Conservation (phyloP, 1,284 basidiomycete genomes). For the Lentinula novae-zelandiae region DNA sequence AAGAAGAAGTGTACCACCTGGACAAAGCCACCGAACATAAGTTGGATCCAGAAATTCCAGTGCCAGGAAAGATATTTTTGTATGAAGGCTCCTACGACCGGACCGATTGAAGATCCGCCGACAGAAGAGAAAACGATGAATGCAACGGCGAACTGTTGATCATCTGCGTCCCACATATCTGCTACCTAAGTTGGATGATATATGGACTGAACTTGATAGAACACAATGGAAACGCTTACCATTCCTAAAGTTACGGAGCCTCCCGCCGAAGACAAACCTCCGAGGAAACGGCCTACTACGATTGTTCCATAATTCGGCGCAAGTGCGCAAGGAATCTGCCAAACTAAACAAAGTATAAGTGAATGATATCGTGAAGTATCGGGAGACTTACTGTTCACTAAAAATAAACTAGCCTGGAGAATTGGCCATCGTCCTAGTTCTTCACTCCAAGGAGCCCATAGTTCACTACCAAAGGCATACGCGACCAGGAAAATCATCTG, state of each 20-base stretch:
- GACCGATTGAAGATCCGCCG: constrained; percentile 17
- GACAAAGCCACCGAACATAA: constrained; percentile 15
- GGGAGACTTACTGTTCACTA: constrained; percentile 16
- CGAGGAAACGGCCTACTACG: constrained; percentile 15
- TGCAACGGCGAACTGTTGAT: constrained; percentile 19
- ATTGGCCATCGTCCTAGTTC: constrained; percentile 19
- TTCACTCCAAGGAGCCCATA: constrained; percentile 21
- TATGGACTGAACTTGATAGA: not conserved
- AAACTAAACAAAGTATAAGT: constrained; percentile 8
- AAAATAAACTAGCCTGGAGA: constrained; percentile 15
- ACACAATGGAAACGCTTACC: not conserved
- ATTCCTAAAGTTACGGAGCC: constrained; percentile 20
- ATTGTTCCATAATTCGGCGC: constrained; percentile 17
- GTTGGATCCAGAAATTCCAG: constrained; percentile 20
- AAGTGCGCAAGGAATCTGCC: constrained; percentile 19
- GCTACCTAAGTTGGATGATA: constrained; percentile 4
- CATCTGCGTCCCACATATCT: constrained; percentile 18
- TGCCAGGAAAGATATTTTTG: constrained; percentile 14
- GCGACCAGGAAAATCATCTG: constrained; percentile 19
- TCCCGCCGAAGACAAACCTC: constrained; percentile 18
- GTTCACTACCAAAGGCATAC: constrained; percentile 19
- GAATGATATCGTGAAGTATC: not conserved
- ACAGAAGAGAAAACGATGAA: constrained; percentile 20
- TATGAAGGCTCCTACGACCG: constrained; percentile 17
- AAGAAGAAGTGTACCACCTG: constrained; percentile 16